Percentiles rank a stretch among this genome's conserved stretches.
phyloP scores from a whole-genome alignment of 1,284 basidiomycete species.

The Tilletia indica region DNA sequence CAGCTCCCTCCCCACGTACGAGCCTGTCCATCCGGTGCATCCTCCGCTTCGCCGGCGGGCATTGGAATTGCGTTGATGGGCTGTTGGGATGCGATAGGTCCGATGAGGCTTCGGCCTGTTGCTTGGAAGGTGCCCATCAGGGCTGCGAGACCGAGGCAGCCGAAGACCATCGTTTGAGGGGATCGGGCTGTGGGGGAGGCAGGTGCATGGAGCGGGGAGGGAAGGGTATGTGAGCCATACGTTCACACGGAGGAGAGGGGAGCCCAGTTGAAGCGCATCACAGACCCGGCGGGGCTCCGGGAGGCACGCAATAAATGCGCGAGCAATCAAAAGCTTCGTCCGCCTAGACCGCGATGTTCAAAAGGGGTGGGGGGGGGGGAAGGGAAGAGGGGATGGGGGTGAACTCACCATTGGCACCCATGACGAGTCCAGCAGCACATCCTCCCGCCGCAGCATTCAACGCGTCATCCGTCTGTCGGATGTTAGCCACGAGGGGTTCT shows the following conservation, averaged over 20 bases:
- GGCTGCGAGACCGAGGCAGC: constrained; percentile 76
- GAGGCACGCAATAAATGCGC: too few relatives aligned
- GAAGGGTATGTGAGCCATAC: background rate
- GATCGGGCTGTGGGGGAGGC: constrained; percentile 68
- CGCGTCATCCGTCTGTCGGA: constrained; percentile 75
- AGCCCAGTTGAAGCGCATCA: background rate
- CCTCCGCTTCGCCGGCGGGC: constrained; percentile 23
- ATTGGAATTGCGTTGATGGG: constrained; percentile 27
- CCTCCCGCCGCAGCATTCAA: constrained; percentile 82
- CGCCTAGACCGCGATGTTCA: too few relatives aligned
- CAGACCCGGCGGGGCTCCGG: background rate
- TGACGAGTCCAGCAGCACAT: constrained; percentile 88
- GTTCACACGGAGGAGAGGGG: background rate
- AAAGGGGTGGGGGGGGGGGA: background rate
- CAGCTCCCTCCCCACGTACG: constrained; percentile 56
- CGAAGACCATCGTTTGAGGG: constrained; percentile 76
- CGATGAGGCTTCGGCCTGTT: constrained; percentile 61
- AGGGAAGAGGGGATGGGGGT: constrained; percentile 17
- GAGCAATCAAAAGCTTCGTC: too few relatives aligned
- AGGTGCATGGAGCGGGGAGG: too few relatives aligned
- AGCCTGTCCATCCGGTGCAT: constrained; percentile 50
- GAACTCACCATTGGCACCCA: constrained; percentile 73
- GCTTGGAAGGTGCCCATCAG: constrained; percentile 81
- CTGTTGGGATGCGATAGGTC: constrained; percentile 25
- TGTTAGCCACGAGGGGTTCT: constrained; percentile 76